phyloP scores from a whole-genome alignment of 805 yeast genomes.

The Wickerhamiella spandovensis region DNA sequence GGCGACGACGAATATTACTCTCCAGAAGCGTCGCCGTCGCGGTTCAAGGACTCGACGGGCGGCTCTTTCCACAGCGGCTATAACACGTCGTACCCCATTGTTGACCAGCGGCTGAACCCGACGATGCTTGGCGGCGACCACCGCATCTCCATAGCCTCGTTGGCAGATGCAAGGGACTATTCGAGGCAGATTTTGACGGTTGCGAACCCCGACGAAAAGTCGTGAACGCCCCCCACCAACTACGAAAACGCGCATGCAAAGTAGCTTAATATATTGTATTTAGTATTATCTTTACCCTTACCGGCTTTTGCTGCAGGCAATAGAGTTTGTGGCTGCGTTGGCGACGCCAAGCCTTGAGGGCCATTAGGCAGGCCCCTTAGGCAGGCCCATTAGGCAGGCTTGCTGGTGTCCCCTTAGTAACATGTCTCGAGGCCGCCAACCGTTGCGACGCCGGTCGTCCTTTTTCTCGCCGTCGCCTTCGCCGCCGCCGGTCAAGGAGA shows the following conservation, averaged over 20 bases:
- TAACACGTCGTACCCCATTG: slow-evolving; percentile 22
- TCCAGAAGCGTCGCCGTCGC: slow-evolving; percentile 19
- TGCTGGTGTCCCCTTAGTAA: neutral
- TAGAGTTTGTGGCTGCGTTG: too few species aligned
- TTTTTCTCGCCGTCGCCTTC: slow-evolving; percentile 26
- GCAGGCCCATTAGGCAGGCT: too few species aligned
- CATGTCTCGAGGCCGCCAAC: neutral
- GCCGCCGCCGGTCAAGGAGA: slow-evolving; percentile 26
- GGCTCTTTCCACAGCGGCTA: slow-evolving; percentile 6
- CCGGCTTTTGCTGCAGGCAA: too few species aligned
- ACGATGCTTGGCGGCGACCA: slow-evolving; percentile 65
- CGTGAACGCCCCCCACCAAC: neutral
- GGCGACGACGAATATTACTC: slow-evolving; percentile 28
- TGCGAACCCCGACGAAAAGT: slow-evolving; percentile 66
- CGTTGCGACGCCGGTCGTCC: slow-evolving; percentile 22
- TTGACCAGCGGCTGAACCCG: slow-evolving; percentile 60
- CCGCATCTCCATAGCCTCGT: slow-evolving; percentile 69
- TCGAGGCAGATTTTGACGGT: slow-evolving; percentile 70
- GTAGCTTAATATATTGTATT: neutral
- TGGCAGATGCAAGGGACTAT: slow-evolving; percentile 77
- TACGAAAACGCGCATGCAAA: neutral
- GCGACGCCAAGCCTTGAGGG: too few species aligned
- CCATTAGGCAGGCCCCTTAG: too few species aligned
- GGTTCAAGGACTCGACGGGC: slow-evolving; percentile 23
- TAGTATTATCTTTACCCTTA: neutral